phyloP scores from a whole-genome alignment of 768 basidiomycete species.

The Leccinellum rugosiceps region DNA sequence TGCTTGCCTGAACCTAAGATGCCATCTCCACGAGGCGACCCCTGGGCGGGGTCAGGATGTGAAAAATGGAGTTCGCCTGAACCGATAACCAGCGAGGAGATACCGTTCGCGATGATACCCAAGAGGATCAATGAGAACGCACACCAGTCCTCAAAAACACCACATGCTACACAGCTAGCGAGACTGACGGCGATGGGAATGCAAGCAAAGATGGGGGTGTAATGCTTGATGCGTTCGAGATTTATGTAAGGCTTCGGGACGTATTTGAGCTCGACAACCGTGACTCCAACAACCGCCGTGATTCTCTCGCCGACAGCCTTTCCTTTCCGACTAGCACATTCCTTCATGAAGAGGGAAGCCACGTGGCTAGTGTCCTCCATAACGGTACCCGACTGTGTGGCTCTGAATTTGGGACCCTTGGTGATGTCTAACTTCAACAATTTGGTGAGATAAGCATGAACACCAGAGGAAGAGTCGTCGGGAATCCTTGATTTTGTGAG shows the following conservation, averaged over 20 bases:
- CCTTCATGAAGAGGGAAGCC: conserved; percentile 4
- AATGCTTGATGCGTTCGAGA: neutral
- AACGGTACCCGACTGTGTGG: neutral
- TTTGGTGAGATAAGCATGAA: conserved; percentile 7
- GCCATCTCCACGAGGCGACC: conserved; percentile 24
- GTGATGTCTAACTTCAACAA: neutral
- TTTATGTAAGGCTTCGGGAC: neutral
- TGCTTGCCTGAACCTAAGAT: conserved; percentile 12
- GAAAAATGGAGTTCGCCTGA: conserved; percentile 15
- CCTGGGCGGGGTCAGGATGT: conserved; percentile 11
- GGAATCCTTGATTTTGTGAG: conserved; percentile 13
- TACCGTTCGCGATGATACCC: conserved; percentile 27
- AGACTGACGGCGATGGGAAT: conserved; percentile 20
- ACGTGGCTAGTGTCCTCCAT: conserved; percentile 4
- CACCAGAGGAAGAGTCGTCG: neutral
- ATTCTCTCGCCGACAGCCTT: neutral
- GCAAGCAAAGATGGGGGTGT: conserved; percentile 1
- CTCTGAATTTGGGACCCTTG: conserved; percentile 4
- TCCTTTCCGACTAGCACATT: neutral
- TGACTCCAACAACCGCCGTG: neutral
- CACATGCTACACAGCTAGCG: conserved; percentile 17
- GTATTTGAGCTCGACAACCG: neutral
- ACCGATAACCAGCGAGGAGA: conserved; percentile 23
- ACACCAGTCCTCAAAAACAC: conserved; percentile 21
- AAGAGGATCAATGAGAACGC: conserved; percentile 24